A percentile compares a stretch with the other conserved stretches of the same genome.
These are phyloP conservation scores for Phytophthora cactorum DNA, from an alignment of 352 stramenopile genomes.

Conservation along the genomic window DNA sequence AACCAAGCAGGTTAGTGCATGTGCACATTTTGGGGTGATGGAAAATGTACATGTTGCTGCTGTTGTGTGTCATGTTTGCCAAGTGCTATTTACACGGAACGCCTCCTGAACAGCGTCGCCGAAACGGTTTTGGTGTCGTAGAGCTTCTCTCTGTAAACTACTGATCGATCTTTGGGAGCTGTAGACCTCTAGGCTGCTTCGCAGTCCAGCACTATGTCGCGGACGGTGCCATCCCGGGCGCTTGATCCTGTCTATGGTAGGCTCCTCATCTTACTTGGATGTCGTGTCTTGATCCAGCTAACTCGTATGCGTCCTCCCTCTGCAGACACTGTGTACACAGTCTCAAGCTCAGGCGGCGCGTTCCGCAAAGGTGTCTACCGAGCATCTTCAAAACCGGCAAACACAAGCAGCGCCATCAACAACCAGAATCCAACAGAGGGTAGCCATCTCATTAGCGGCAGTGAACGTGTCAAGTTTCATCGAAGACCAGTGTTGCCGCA, in stretches of 20 bases:
- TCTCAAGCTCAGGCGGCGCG: slow-evolving; percentile 66
- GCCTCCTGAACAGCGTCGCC: not conserved
- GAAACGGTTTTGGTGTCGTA: slow-evolving; percentile 26
- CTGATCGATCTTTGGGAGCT: slow-evolving; percentile 17
- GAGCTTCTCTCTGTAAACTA: not conserved
- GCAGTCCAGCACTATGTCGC: slow-evolving; percentile 49
- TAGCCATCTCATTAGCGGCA: slow-evolving; percentile 61
- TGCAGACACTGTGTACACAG: slow-evolving; percentile 77
- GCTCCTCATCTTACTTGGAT: not conserved
- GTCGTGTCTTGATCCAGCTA: slow-evolving; percentile 2
- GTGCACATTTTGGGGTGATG: slow-evolving; percentile 18
- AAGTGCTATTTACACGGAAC: slow-evolving; percentile 22
- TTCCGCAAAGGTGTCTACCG: slow-evolving; percentile 73
- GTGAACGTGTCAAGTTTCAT: slow-evolving; percentile 90
- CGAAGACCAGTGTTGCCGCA: slow-evolving; percentile 90
- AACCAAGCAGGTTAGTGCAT: slow-evolving; percentile 9
- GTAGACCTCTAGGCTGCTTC: slow-evolving; percentile 1
- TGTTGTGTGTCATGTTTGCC: slow-evolving; percentile 10
- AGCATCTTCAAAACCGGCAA: slow-evolving; percentile 37
- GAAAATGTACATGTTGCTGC: slow-evolving; percentile 26
- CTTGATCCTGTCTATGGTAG: slow-evolving; percentile 85
- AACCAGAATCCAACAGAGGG: slow-evolving; percentile 41
- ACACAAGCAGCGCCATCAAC: slow-evolving; percentile 37
- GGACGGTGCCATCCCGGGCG: slow-evolving; percentile 57
- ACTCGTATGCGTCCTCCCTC: slow-evolving; percentile 1